Conservation (phyloP, 2,329 filamentous ascomycete species). For the Lasiodiplodia theobromae region DNA sequence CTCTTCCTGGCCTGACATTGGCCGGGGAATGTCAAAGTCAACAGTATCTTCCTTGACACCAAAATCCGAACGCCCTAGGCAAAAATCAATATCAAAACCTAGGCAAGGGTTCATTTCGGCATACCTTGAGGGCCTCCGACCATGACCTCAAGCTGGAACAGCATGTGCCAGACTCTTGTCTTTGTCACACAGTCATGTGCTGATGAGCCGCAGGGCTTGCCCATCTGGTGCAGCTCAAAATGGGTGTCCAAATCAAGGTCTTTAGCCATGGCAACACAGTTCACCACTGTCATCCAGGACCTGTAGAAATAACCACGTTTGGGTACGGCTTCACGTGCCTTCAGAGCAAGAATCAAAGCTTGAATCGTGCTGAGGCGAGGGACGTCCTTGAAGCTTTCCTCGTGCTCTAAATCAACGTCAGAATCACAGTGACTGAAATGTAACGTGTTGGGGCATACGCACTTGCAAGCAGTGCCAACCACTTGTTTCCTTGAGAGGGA, state of each 20-base stretch:
- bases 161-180: conserved; percentile 87
- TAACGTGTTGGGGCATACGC: conserved; percentile 44
- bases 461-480: conserved; percentile 90
- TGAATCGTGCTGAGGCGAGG: conserved; percentile 91
- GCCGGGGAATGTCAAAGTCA: conserved; percentile 72
- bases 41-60: conserved; percentile 77
- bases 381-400: conserved; percentile 91
- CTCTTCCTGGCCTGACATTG: conserved; percentile 72
- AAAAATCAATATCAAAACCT: conserved; percentile 22
- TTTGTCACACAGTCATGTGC: conserved; percentile 81
- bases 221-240: conserved; percentile 76
- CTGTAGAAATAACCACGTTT: conserved; percentile 96
- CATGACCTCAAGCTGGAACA: conserved; percentile 89
- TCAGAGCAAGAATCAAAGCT: conserved; percentile 84
- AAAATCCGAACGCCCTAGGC: conserved; percentile 74
- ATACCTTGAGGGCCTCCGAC: conserved; percentile 90
- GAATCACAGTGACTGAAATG: conserved; percentile 22
- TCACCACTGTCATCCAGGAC: conserved; percentile 95
- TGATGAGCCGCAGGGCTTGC: conserved; percentile 71
- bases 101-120: conserved; percentile 23
- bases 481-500: conserved; percentile 84
- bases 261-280: conserved; percentile 90
- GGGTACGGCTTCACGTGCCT: conserved; percentile 89
- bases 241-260: conserved; percentile 91
- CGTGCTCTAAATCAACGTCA: conserved; percentile 69